Base-by-base conservation (phyloP, 2,329 filamentous ascomycete genomes). In the Metarhizium sp. region DNA sequence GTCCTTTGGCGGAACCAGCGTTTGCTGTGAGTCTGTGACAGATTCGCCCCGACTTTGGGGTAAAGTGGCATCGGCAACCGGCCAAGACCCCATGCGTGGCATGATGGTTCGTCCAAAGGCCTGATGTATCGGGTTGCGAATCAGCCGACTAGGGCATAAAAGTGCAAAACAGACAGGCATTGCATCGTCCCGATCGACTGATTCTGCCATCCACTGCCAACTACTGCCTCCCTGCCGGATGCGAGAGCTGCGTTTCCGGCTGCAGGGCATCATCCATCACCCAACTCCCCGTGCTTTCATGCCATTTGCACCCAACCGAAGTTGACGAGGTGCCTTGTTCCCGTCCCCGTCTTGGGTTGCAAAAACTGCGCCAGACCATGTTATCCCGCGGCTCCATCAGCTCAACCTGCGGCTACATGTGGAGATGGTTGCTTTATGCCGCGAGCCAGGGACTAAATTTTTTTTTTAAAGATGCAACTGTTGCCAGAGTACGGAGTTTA, bases 161-260 rank as follows among this genome's bases (percentile, higher is more conserved):
- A 18, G 40, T 43, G 10, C 40, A 43, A 16, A 43, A 43, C 16
- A 43, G 40, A 18, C n/a, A 18, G 13, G 34, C 34, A 36, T 43
- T n/a, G 3, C 13, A 43, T 43, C 40, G 40, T 43, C 11, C 40
- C 40, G 16, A 43, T 46, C 20, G 43, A 46, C 43, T 46, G 43
- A 46, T 46, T 20, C 25, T 30, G n/a, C 20, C 20, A 25, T 25
- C 20, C 20, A 25, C 20, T 25, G 20, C 25, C 20, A 29, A 29
- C 14, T 45, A 36, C 18, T 50, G 42, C 55, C 34, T 29, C 34
- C 43, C 32, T 56, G 29, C 46, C 51, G 55, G 55, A 53, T 11
- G 51, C 54, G 51, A 45, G 50, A 49, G 42, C 2, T 47, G 54
- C 54, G 43, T 45, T 50, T 53, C 54, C 50, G 43, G 43, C n/a